Evolutionary conservation across 352 stramenopile species (phyloP).

Genomic region (Aphanomyces stellatus): DNA sequence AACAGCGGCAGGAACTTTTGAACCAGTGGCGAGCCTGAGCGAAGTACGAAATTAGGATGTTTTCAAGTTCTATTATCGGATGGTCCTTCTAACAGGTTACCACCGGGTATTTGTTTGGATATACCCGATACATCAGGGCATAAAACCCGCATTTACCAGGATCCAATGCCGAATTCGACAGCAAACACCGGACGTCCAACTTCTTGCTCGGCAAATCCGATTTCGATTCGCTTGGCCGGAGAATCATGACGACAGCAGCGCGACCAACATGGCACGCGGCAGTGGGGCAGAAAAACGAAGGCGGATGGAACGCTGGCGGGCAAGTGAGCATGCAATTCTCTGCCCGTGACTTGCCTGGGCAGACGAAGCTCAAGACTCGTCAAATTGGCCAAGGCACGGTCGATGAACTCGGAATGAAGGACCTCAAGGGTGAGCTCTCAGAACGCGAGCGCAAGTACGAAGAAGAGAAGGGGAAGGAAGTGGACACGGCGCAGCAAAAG

Average conservation of each 20-base stretch:
- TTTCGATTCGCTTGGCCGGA: too few species aligned
- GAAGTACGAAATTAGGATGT: neutral
- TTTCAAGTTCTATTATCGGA: too few species aligned
- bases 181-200: neutral
- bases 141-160: neutral
- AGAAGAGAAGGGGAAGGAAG: conserved; percentile 60
- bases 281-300: conserved; percentile 79
- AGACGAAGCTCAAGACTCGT: conserved; percentile 78
- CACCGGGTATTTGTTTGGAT: too few species aligned
- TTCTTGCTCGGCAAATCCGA: too few species aligned
- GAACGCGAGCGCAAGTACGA: conserved; percentile 67
- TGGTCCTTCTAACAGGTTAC: too few species aligned
- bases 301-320: conserved; percentile 75
- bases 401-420: conserved; percentile 64
- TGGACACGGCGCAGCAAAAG: conserved; percentile 75
- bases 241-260: conserved; percentile 82
- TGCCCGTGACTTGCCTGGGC: conserved; percentile 65
- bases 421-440: conserved; percentile 68
- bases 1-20: neutral
- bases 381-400: conserved; percentile 74
- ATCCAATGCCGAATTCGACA: neutral
- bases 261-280: conserved; percentile 79
- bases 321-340: conserved; percentile 74
- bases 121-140: too few species aligned
- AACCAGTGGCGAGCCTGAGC: neutral